Evolutionary conservation across 2,329 filamentous ascomycete genomes (phyloP), one percentile per base, ranked within the genome.

Genomic region (Ophiostoma piceae): DNA sequence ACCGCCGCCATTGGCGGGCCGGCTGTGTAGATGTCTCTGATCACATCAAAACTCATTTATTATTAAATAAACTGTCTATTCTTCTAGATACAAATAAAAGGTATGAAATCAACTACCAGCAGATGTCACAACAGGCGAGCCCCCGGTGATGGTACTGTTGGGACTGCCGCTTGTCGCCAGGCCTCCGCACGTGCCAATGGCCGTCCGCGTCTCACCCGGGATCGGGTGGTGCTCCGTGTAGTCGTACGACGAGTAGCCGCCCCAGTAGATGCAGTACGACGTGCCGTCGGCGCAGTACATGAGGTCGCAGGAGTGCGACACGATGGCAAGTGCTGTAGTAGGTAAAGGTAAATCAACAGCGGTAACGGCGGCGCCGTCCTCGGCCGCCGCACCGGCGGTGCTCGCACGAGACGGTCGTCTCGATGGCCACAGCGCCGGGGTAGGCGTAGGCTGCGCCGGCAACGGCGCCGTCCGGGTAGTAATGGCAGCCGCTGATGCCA

Each of bases 1-100:
- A 77, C 76, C 22, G 77, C 75, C 1, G 57, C 72, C 11, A 72
- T 78, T 60, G 71, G 74, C 32, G 76, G 76, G 1, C 51, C 51
- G n/a, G 51, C 51, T 57, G 51, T n/a, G 9, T 47, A 19, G 43
- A 47, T 47, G 16, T 47, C 43, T 47, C 14, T 43, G 26, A 2
- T 29, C 35, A 37, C 6, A 37, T 37, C 9, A 37, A 37, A 37
- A 37, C 6, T 37, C 2, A 37, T 37, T 43, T 16, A 2, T 12
- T 6, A 6, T 43, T 19, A 43, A 6, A 43, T 47, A 16, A 6
- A 19, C 6, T 19, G 2, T 47, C 6, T 47, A 19, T 6, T 47
- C 41, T 47, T 16, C 16, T 19, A 6, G 41, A 47, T 19, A 19
- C 16, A 47, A 47, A 9, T 19, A 47, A n/a, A 47, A 6, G 6